phyloP scores from a whole-genome alignment of 148 eudicot species.

The Vaccinium myrtillus region DNA sequence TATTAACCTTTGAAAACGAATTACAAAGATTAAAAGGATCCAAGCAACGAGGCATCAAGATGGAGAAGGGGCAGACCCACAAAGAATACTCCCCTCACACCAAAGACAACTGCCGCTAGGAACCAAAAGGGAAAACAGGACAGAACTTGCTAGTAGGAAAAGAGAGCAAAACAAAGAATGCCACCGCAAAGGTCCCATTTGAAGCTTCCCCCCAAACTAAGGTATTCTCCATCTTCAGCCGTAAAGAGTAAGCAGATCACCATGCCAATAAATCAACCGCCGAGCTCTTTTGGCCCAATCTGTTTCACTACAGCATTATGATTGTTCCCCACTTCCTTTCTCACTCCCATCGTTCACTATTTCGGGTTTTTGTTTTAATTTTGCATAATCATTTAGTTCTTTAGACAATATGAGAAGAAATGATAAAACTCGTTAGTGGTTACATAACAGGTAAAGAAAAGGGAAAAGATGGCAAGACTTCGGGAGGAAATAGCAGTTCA shows the following conservation, averaged over 20 bases:
- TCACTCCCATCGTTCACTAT: background rate
- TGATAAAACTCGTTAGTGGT: conserved; percentile 7
- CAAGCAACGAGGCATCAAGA: too few relatives aligned
- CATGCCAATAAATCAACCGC: background rate
- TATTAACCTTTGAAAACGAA: too few relatives aligned
- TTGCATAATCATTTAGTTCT: background rate
- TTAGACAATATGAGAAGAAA: background rate
- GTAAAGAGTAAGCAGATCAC: background rate
- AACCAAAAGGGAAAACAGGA: too few relatives aligned
- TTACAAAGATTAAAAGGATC: too few relatives aligned
- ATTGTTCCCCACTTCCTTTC: background rate
- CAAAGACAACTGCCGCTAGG: too few relatives aligned
- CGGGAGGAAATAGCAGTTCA: conserved; percentile 93
- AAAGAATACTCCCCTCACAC: too few relatives aligned
- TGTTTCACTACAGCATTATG: background rate
- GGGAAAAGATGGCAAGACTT: conserved; percentile 89
- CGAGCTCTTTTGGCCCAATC: background rate
- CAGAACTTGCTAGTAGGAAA: background rate
- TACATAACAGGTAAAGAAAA: conserved; percentile 62
- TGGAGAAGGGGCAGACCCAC: too few relatives aligned
- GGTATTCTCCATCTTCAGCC: background rate
- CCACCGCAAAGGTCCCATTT: background rate
- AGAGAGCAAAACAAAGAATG: background rate
- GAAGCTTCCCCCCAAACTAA: background rate
- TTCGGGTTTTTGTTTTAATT: background rate